Evolutionary conservation across 2,329 filamentous ascomycete genomes (phyloP).

Genomic region (Colletotrichum liriopes): DNA sequence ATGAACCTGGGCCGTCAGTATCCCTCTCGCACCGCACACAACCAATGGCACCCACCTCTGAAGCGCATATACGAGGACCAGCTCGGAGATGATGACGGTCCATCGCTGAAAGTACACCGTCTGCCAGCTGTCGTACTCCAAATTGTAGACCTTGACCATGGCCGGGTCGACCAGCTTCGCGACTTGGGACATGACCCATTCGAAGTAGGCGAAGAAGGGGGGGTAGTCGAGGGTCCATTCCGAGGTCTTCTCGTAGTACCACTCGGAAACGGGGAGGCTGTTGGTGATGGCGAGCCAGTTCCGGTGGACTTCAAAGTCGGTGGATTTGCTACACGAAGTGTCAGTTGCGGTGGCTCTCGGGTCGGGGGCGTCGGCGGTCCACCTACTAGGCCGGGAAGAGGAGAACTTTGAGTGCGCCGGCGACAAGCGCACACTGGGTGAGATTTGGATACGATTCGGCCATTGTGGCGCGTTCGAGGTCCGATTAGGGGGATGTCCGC

Average conservation of each 20-base stretch:
- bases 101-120: slow-evolving; percentile 93
- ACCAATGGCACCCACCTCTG: slow-evolving; percentile 68
- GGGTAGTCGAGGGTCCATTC: slow-evolving; percentile 99
- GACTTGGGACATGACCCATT: slow-evolving; percentile 89
- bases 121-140: slow-evolving; percentile 92
- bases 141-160: slow-evolving; percentile 86
- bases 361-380: slow-evolving; percentile 20
- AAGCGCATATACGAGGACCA: slow-evolving; percentile 87
- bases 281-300: slow-evolving; percentile 99
- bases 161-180: slow-evolving; percentile 83
- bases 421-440: slow-evolving; percentile 87
- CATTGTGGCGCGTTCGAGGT: slow-evolving; percentile 66
- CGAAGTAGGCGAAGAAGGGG: slow-evolving; percentile 97
- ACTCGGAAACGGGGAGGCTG: slow-evolving; percentile 87
- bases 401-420: slow-evolving; percentile 90
- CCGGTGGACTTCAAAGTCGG: slow-evolving; percentile 98
- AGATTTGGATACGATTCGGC: slow-evolving; percentile 89
- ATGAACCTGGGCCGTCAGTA: slow-evolving; percentile 72
- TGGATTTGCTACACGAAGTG: slow-evolving; percentile 83
- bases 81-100: slow-evolving; percentile 89
- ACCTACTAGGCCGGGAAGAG: slow-evolving; percentile 95
- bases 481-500: slow-evolving; percentile 27
- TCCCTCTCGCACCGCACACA: neutral
- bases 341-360: slow-evolving; percentile 35
- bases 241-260: slow-evolving; percentile 98